Percentiles rank a stretch among this genome's conserved stretches.
Evolutionary conservation across 805 yeast species (phyloP).

Genomic region (Spathaspora hagerdaliae): DNA sequence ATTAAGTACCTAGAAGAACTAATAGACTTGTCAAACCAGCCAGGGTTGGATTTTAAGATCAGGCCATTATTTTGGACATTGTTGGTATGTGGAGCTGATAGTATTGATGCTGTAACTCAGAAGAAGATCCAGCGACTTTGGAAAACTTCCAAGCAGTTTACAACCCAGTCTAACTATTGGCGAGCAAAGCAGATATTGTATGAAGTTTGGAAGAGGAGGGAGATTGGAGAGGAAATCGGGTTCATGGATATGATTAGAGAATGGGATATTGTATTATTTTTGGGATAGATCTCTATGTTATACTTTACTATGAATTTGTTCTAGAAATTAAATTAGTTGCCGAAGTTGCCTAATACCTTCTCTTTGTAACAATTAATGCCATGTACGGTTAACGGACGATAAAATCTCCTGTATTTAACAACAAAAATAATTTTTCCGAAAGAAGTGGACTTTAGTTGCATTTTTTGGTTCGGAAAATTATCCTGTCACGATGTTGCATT

Average conservation of each 20-base stretch:
- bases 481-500: too few species aligned
- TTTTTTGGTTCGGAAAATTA: too few species aligned
- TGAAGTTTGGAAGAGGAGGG: slow-evolving; percentile 48
- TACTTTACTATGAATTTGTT: too few species aligned
- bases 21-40: slow-evolving; percentile 8
- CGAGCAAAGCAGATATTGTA: slow-evolving; percentile 49
- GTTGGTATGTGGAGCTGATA: slow-evolving; percentile 40
- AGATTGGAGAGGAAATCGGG: slow-evolving; percentile 31
- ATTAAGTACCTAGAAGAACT: slow-evolving; percentile 32
- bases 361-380: too few species aligned
- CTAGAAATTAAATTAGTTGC: too few species aligned
- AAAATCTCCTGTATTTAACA: too few species aligned
- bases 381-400: too few species aligned
- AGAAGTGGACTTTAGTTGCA: too few species aligned
- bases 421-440: too few species aligned
- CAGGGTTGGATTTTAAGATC: slow-evolving; percentile 16
- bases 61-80: slow-evolving; percentile 48
- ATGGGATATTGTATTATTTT: slow-evolving; percentile 45
- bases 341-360: too few species aligned
- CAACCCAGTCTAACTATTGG: slow-evolving; percentile 42
- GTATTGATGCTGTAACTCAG: slow-evolving; percentile 25
- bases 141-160: slow-evolving; percentile 18
- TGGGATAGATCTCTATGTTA: slow-evolving; percentile 16
- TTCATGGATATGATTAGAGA: slow-evolving; percentile 54
- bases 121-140: slow-evolving; percentile 28